Evolutionary conservation across 176 grass and related monocot species (phyloP), one percentile per base, ranked within the genome.

Genomic region (Aechmea fasciata): DNA sequence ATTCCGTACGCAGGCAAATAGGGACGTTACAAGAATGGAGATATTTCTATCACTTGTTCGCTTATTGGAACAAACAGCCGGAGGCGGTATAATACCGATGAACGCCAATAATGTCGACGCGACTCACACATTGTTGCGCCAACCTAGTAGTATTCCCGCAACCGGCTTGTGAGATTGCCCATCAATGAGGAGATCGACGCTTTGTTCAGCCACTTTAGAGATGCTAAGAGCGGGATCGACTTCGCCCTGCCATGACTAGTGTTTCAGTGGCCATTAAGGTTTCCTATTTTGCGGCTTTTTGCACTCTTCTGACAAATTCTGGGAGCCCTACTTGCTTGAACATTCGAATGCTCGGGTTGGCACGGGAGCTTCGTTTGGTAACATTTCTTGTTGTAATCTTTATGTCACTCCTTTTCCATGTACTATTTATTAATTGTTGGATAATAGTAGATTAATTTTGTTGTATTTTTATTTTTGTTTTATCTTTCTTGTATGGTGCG

Each of bases 191-290:
- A 72, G 20, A 75, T 41, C 11, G 69, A 8, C 9, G 53, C 69
- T 61, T 61, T 41, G 54, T 50, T 53, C 15, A 68, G 64, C 22
- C 76, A 71, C 66, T 26, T 74, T 74, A 47, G 67, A 74, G 83
- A 75, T 82, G 83, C 88, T 96, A 92, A 81, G 86, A 92, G 92
- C 75, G 64, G 78, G 79, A 71, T 83, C 70, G 61, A 57, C 18
- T 74, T 73, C 26, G 63, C 78, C 72, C 86, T 79, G 81, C 88
- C 70, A 85, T 96, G 92, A 92, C 88, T 85, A 87, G 83, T 88
- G 80, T 89, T 87, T 71, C 73, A 67, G 25, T 63, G 71, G 67
- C 68, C 57, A 52, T 57, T 66, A 70, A 68, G 77, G 47, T 82
- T 63, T 63, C 68, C 24, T 2, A 50, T 70, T 66, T 51, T 73